Evolutionary conservation across 2,329 filamentous ascomycete genomes (phyloP).

Genomic region (Periconia digitata): DNA sequence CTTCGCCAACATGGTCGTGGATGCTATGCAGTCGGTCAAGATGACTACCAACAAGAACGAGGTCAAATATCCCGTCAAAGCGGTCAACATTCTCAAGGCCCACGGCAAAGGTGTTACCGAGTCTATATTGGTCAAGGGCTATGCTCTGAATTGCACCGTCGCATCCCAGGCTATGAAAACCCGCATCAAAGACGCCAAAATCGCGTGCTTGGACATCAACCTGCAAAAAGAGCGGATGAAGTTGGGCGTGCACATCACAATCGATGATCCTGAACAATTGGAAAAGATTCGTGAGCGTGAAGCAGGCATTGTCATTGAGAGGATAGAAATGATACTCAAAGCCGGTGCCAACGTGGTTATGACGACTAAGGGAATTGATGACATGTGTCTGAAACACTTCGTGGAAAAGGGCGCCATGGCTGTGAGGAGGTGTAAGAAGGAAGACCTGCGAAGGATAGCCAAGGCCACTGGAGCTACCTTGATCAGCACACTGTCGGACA

Average conservation of each 20-base stretch:
- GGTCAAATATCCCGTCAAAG: constrained; percentile 96
- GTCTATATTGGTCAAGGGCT: constrained; percentile 90
- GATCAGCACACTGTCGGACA: constrained; percentile 88
- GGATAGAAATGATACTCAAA: constrained; percentile 97
- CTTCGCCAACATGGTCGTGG: constrained; percentile 95
- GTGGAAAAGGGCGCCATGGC: constrained; percentile 95
- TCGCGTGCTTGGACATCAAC: constrained; percentile 96
- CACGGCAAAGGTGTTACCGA: constrained; percentile 91
- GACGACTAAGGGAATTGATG: constrained; percentile 98
- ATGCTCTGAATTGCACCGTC: constrained; percentile 97
- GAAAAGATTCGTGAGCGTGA: constrained; percentile 96
- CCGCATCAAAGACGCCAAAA: constrained; percentile 88
- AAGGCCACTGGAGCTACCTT: constrained; percentile 94
- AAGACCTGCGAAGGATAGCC: constrained; percentile 92
- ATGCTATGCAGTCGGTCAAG: constrained; percentile 94
- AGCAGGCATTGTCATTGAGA: constrained; percentile 87
- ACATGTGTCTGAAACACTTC: constrained; percentile 91
- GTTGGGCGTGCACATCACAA: constrained; percentile 95
- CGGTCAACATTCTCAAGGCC: constrained; percentile 97
- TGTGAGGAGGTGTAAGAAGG: constrained; percentile 96
- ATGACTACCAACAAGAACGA: constrained; percentile 87
- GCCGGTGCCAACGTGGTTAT: constrained; percentile 93
- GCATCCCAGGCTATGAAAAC: constrained; percentile 98
- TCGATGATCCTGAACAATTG: constrained; percentile 94
- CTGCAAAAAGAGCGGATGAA: constrained; percentile 99